Base-by-base conservation (phyloP, 352 stramenopile species). In the Phytophthora tubulina region DNA sequence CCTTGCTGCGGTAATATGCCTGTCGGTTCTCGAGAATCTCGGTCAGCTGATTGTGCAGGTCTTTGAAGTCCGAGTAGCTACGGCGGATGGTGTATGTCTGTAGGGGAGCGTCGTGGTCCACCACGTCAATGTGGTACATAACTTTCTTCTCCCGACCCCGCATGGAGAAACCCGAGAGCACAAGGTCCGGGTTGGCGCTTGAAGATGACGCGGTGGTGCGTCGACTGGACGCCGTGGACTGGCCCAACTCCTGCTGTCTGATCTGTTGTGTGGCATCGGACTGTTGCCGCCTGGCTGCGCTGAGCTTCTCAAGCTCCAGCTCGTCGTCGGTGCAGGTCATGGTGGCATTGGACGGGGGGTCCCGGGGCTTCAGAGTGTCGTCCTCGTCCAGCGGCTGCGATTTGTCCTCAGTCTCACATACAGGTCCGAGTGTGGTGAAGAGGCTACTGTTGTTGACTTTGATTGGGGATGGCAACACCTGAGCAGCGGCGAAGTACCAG, bases 61-160 rank as follows among this genome's bases (percentile, higher is more conserved):
- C 70, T 74, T 93, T 93, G 55, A 96, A 96, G 66, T 93, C 87
- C 44, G 84, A 90, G 72, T 93, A 96, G 53, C 89, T 92, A 30
- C 87, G 87, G 7, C 89, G 86, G 73, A 96, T 96, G 14, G 89
- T 96, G 68, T 96, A 96, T 27, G 89, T 95, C 63, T 89, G 81
- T 31, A 95, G 79, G 32, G 89, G 84, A 51, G 79, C 88, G 58
- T 93, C 79, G 51, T 82, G 80, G 69, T 86, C 76, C 45, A 91
- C 79, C 42, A 96, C 85, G 70, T 96, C 89, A 54, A 96, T 91
- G 71, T 96, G 89, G 71, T 95, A 96, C 89, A 96, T 93, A 58
- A 94, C 89, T 41, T 85, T 88, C 77, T 92, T 94, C 73, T 94
- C 86, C 8, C 73, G 71, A 0, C 83, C 86, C 17, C 76, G 71